Evolutionary conservation across 225 moss, liverwort and hornwort genomes (phyloP), one percentile per base, ranked within the genome.

Genomic region (Lunularia cruciata): DNA sequence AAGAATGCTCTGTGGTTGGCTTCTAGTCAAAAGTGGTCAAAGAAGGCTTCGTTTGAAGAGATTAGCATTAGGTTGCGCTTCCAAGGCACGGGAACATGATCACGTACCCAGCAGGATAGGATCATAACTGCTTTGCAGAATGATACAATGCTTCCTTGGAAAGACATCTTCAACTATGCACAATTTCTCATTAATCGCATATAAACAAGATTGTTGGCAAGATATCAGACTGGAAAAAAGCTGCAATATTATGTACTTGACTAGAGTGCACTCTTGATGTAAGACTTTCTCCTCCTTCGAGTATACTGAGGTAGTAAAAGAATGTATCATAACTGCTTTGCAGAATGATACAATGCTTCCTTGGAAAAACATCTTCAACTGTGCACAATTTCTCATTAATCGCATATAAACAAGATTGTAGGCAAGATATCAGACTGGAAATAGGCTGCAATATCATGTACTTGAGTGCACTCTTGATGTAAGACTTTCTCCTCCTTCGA

Each of bases 351-450:
- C 45, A 14, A 64, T 39, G 28, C 46, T 30, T 46, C 45, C 63
- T 45, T 18, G 27, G 27, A 38, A 63, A 0, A 42, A 40, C 63
- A 25, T 63, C 12, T n/a, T 70, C 53, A 65, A 33, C 69, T 45
- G 47, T 63, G 75, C 63, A 75, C 52, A 75, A 42, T 53, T 68
- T 68, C 75, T 52, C 61, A 38, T 19, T 28, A 63, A 34, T 31
- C 59, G 42, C 57, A 47, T 68, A 39, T 47, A 35, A 35, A 62
- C 35, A 55, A 40, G 42, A 47, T 47, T 70, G 55, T 46, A 63
- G 55, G 45, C 26, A 70, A 47, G 76, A 27, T 64, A 63, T 63
- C 45, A 35, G 37, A 34, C 26, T 49, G n/a, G 3, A 62, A 42
- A 12, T 10, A 22, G 26, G 23, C 39, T 46, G 28, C 45, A n/a